Evolutionary conservation across 192 early-diverging fungal species (phyloP), one percentile per base, ranked within the genome.

Genomic region (Funneliformis mosseae): DNA sequence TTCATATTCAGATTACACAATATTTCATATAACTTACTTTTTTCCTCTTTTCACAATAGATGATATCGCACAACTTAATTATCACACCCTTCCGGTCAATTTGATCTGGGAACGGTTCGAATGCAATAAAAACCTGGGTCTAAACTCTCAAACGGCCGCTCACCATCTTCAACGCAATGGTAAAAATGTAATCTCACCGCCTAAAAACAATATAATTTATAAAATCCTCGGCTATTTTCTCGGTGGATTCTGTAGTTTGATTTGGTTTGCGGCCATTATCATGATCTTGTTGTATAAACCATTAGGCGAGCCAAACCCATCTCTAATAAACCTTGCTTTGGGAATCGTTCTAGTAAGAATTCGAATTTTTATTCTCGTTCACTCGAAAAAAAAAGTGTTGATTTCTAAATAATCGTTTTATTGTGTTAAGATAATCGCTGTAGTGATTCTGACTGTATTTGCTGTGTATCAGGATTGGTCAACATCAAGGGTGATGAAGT

Each of bases 391-490:
- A 81, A 86, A 4, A 92, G 89, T 68, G 38, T 94, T 74, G 92
- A 88, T 1, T 74, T 93, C 43, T 91, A 88, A 8, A 80, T 92
- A 23, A 85, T 92, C 23, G 80, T 16, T 60, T 79, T 27, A 39
- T 23, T 41, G 10, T 7, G 6, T 39, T 39, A 27, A 84, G 79
- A 84, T 94, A 45, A 83, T 93, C 23, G 92, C 93, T 33, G 90
- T 94, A 46, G 70, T 89, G 43, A 71, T 95, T 62, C 91, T 92
- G 82, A 91, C 93, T 0, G n/a, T 83, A 50, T 95, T 95, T 80
- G 89, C 83, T 59, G 93, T 90, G 9, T 92, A 86, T 81, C 92
- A 92, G 81, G 91, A 95, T 81, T 95, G 89, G 87, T 86, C 88
- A 6, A 90, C 94, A 1, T 81, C 82, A 74, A 84, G 82, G 23